Base-by-base conservation (phyloP, 768 basidiomycete genomes). In the Lentinula edodes region DNA sequence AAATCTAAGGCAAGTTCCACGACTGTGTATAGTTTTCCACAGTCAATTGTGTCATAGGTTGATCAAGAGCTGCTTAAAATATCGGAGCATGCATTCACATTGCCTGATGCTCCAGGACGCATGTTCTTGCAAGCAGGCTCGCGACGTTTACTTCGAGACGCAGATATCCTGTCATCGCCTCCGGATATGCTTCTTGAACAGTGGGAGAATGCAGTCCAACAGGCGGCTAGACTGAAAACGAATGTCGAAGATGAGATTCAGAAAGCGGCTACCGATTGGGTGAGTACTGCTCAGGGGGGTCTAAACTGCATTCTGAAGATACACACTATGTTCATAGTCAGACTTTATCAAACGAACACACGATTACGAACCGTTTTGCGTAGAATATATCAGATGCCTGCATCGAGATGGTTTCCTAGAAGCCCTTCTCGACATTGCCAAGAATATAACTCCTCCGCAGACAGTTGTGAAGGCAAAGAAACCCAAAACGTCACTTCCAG, bases 321-420 rank as follows among this genome's bases (percentile, higher is more conserved):
- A 18, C 32, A 12, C n/a, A 8, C 12, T 16, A 23, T 23, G 6
- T 34, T 43, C 60, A 52, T 66, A 86, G 85, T 78, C 77, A 9
- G 85, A 88, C 23, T 78, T 85, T 63, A 66, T 83, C 48, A 84
- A 82, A 56, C 73, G 86, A 13, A 86, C 84, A 9, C 82, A 80
- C 64, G 84, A 88, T 70, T 88, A 86, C 64, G 84, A 85, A 66
- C 84, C 83, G 0, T 86, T 88, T 70, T 71, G 86, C 35, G 71
- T 70, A n/a, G 75, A 72, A 39, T 85, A 81, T 62, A 63, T 83
- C 7, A 70, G 65, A 13, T 67, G 70, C 2, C 62, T 85, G 64
- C 77, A 83, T 43, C 61, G 71, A 1, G 82, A 83, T 62, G 83
- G 82, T 0, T 62, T 82, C 18, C 68, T 87, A 34, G 74, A 79